These are phyloP conservation scores for Anisodus tanguticus DNA, from an alignment of 257 asterid species.

Conservation along the genomic window DNA sequence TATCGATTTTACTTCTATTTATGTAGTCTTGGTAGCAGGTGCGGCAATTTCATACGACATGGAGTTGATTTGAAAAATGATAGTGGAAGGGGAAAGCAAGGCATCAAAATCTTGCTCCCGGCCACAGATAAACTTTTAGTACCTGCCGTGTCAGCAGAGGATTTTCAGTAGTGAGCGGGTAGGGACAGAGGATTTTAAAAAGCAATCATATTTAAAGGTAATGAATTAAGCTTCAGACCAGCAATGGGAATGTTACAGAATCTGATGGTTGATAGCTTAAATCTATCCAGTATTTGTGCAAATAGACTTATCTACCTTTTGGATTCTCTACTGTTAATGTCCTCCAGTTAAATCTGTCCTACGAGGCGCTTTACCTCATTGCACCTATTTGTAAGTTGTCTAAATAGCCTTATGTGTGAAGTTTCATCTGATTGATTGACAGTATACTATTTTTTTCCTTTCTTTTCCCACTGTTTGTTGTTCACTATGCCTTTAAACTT, in stretches of 20 bases:
- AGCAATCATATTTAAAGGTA: neutral
- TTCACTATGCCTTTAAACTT: neutral
- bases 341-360: slow-evolving; percentile 4
- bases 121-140: neutral
- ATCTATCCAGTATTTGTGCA: neutral
- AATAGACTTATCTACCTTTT: neutral
- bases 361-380: slow-evolving; percentile 5
- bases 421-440: slow-evolving; percentile 8
- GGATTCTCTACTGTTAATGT: neutral
- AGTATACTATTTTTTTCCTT: neutral
- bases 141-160: neutral
- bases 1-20: neutral
- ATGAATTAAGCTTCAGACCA: neutral
- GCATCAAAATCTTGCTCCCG: neutral
- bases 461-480: neutral
- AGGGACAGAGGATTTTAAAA: neutral
- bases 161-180: neutral
- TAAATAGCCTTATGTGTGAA: neutral
- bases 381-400: slow-evolving; percentile 13
- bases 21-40: neutral
- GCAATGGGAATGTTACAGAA: neutral
- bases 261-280: neutral
- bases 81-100: neutral
- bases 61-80: slow-evolving; percentile 12
- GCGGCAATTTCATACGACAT: neutral